These are phyloP conservation scores for Logfia minima DNA, from an alignment of 129 eudicot genomes.

Conservation along the genomic window DNA sequence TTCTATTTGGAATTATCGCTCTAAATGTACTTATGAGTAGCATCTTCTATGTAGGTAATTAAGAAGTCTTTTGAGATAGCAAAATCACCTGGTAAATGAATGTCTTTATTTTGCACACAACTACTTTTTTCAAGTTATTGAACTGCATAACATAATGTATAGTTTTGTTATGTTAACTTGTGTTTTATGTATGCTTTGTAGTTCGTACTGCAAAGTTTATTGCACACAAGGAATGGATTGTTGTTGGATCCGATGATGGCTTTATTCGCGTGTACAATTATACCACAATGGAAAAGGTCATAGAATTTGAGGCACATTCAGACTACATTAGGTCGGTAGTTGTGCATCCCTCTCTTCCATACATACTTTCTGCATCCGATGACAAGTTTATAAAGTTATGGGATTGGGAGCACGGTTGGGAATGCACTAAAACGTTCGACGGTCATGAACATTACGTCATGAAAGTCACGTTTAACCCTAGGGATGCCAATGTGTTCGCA, in stretches of 20 bases:
- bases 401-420: conserved; percentile 67
- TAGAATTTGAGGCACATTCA: conserved; percentile 26
- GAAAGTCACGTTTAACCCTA: conserved; percentile 55
- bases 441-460: conserved; percentile 55
- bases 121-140: not conserved
- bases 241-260: conserved; percentile 52
- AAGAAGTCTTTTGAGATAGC: conserved; percentile 61
- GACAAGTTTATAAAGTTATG: conserved; percentile 54
- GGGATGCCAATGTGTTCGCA: conserved; percentile 32
- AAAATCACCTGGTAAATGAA: conserved; percentile 58
- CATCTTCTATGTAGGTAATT: conserved; percentile 42
- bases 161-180: not conserved
- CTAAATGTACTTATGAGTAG: not conserved
- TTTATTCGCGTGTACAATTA: conserved; percentile 55
- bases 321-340: conserved; percentile 21
- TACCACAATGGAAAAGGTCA: conserved; percentile 40
- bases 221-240: conserved; percentile 49
- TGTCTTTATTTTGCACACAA: not conserved
- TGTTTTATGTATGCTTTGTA: conserved; percentile 13
- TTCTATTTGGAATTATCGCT: no score
- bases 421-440: conserved; percentile 50
- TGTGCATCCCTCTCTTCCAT: conserved; percentile 49
- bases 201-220: conserved; percentile 48
- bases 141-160: not conserved
- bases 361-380: conserved; percentile 55